These are phyloP conservation scores for Lolium multiflorum DNA, from an alignment of 176 grass and related monocot species.

Conservation along the genomic window DNA sequence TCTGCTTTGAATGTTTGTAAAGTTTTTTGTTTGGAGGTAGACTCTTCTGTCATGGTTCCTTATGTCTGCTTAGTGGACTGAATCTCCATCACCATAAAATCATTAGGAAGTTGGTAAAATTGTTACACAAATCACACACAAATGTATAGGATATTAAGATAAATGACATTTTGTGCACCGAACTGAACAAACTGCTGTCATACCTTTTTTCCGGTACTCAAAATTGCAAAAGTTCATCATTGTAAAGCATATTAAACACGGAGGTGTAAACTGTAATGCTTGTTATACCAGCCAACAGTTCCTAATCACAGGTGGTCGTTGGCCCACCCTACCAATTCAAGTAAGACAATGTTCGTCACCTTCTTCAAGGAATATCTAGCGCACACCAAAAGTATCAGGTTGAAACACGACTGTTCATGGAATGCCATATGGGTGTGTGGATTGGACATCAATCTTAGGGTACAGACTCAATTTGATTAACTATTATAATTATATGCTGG, in stretches of 20 bases:
- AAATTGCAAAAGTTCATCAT: neutral
- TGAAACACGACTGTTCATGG: constrained; percentile 18
- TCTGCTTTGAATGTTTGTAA: constrained; percentile 7
- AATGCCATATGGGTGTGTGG: neutral
- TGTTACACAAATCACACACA: neutral
- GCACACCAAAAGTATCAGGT: neutral
- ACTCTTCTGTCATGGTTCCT: constrained; percentile 20
- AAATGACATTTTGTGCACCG: neutral
- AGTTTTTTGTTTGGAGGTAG: neutral
- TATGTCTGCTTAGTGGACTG: constrained; percentile 1
- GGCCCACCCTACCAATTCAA: neutral
- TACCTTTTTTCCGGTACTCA: neutral
- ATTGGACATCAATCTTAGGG: constrained; percentile 16
- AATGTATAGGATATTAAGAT: neutral
- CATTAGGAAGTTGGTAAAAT: constrained; percentile 4
- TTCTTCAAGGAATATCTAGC: neutral
- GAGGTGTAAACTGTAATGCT: neutral
- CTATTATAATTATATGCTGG: constrained; percentile 1
- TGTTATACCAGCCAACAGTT: neutral
- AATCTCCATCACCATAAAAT: constrained; percentile 10
- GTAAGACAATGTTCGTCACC: neutral
- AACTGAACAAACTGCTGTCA: constrained; percentile 8
- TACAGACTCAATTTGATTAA: constrained; percentile 12
- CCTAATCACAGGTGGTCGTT: constrained; percentile 10
- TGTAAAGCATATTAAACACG: constrained; percentile 22